A percentile compares a stretch with the other conserved stretches of the same genome.
Conservation (phyloP, 306 rosid species). For the Sechiopsis laciniata region DNA sequence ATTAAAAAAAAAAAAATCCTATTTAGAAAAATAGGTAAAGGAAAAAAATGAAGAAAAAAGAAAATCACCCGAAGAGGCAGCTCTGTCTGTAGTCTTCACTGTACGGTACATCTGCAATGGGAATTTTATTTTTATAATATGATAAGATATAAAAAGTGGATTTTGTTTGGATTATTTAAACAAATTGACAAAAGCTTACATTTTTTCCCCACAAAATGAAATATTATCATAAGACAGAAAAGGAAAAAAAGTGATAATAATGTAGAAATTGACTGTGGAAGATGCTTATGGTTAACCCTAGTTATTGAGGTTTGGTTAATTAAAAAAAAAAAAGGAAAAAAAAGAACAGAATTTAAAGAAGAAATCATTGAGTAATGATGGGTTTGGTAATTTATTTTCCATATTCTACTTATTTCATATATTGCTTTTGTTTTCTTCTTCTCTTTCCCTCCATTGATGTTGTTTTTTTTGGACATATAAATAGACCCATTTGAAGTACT, state of each 20-base stretch:
- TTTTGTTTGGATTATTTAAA: not conserved
- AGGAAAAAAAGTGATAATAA: too few species aligned
- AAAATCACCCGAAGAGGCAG: constrained; percentile 31
- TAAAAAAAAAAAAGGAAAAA: too few species aligned
- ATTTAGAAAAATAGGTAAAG: not conserved
- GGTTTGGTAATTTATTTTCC: constrained; percentile 18
- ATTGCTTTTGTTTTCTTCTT: constrained; percentile 6
- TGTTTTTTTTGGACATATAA: not conserved
- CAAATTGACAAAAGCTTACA: not conserved
- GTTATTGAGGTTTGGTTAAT: constrained; percentile 36
- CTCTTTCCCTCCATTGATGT: not conserved
- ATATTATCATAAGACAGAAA: not conserved
- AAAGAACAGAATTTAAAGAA: constrained; percentile 33
- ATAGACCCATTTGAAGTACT: not conserved
- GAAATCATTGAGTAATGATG: constrained; percentile 91
- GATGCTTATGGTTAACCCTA: constrained; percentile 47
- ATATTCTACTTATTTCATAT: not conserved
- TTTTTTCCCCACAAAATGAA: not conserved
- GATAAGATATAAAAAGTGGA: not conserved
- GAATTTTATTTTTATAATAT: constrained; percentile 6
- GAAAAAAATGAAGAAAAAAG: not conserved
- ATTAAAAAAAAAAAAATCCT: not conserved
- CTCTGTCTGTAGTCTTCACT: constrained; percentile 70
- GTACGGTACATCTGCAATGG: constrained; percentile 65
- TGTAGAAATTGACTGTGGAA: too few species aligned